These are phyloP conservation scores for Pleurotus platypus DNA, from an alignment of 768 basidiomycete species.

Conservation along the genomic window DNA sequence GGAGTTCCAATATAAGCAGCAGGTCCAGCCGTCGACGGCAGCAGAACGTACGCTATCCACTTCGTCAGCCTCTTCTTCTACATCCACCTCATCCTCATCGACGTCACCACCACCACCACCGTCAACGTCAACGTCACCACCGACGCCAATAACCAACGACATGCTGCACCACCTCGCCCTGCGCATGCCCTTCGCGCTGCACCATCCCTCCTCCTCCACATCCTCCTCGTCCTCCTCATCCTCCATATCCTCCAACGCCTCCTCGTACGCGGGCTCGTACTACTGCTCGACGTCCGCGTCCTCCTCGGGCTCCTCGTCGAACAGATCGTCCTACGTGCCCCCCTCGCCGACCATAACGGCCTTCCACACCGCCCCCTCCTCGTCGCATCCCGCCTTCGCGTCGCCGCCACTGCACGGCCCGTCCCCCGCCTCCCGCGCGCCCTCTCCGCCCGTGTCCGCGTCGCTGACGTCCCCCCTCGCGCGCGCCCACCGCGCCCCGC, in stretches of 20 bases:
- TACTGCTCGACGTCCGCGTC: too few relatives aligned
- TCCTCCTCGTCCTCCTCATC: neutral
- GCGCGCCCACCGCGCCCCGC: slow-evolving; percentile 23
- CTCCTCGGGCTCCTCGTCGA: too few relatives aligned
- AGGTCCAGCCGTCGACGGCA: too few relatives aligned
- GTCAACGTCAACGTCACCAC: neutral
- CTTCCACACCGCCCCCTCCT: neutral
- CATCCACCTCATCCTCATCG: too few relatives aligned
- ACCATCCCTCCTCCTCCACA: neutral
- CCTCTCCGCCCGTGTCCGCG: slow-evolving; percentile 36
- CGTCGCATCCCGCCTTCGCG: neutral
- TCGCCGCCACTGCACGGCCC: slow-evolving; percentile 24
- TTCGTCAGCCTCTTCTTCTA: too few relatives aligned
- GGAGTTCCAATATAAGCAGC: too few relatives aligned
- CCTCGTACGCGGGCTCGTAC: too few relatives aligned
- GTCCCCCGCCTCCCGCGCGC: slow-evolving; percentile 28
- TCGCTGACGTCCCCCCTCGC: slow-evolving; percentile 20
- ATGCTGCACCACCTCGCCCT: slow-evolving; percentile 6
- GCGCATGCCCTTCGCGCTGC: neutral
- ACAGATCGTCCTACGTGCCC: neutral
- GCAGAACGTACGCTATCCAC: too few relatives aligned
- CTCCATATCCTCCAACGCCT: neutral
- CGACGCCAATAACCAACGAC: neutral
- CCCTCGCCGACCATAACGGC: neutral
- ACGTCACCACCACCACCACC: neutral